Percentiles rank a stretch among this genome's conserved stretches.
These are phyloP conservation scores for Chrysoporthe deuterocubensis DNA, from an alignment of 2,329 filamentous ascomycete genomes.

Conservation along the genomic window DNA sequence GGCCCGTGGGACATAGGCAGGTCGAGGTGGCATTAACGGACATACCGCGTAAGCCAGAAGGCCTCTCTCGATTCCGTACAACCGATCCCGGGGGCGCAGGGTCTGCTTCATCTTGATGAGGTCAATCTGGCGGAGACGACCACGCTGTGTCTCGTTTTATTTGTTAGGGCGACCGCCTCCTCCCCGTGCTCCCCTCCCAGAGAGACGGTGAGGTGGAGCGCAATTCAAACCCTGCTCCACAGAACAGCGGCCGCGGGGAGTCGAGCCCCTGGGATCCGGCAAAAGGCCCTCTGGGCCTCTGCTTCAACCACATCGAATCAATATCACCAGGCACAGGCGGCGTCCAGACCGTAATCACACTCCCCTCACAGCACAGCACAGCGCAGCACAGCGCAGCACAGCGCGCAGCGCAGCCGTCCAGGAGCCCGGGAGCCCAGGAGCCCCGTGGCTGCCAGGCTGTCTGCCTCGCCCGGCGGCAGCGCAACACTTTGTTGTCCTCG, in stretches of 20 bases:
- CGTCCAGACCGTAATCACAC: background rate
- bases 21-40: background rate
- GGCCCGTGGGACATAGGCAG: background rate
- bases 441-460: background rate
- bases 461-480: background rate
- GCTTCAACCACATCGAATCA: conserved; percentile 10
- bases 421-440: background rate
- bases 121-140: background rate
- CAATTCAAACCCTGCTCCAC: conserved; percentile 13
- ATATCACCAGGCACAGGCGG: background rate
- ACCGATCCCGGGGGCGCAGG: background rate
- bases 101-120: conserved; percentile 9
- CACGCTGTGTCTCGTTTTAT: background rate
- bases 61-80: background rate
- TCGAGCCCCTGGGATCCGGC: conserved; percentile 11
- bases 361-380: background rate
- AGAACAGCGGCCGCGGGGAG: conserved; percentile 15
- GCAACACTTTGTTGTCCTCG: background rate
- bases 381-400: too few species aligned
- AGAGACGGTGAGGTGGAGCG: conserved; percentile 21
- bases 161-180: conserved; percentile 15
- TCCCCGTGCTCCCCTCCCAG: background rate
- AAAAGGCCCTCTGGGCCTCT: background rate
- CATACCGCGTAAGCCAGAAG: background rate
- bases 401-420: too few species aligned